Conservation (phyloP, 2,329 filamentous ascomycete species). For the Cladobotryum mycophilum region DNA sequence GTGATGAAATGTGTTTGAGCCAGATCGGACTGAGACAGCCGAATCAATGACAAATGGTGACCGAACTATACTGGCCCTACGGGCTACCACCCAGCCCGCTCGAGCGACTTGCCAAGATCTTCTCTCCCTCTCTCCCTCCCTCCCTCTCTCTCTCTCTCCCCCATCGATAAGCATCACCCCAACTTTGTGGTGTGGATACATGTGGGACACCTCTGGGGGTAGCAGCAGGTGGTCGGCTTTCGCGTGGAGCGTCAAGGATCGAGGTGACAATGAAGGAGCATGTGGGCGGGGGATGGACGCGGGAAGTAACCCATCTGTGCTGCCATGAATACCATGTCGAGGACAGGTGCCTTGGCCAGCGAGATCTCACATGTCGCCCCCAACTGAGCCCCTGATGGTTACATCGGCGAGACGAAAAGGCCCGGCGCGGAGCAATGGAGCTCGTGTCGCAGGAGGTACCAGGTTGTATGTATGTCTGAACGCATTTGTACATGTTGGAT, state of each 20-base stretch:
- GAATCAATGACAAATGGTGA: not conserved
- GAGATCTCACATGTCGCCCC: constrained; percentile 16
- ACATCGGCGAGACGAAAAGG: constrained; percentile 18
- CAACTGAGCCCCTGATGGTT: constrained; percentile 19
- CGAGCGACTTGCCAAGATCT: not conserved
- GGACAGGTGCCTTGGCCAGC: constrained; percentile 8
- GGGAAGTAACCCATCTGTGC: constrained; percentile 20
- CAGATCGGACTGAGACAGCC: constrained; percentile 7
- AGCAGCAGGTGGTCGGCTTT: constrained; percentile 9
- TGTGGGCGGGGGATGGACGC: constrained; percentile 13
- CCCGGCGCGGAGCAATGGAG: constrained; percentile 16
- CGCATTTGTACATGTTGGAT: not conserved
- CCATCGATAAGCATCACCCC: not conserved
- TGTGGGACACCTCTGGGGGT: constrained; percentile 3
- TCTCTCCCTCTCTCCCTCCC: no score
- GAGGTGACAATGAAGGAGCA: constrained; percentile 13
- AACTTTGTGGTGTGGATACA: not conserved
- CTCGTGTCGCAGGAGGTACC: not conserved
- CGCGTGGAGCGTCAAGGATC: constrained; percentile 10
- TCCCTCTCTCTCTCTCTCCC: no score
- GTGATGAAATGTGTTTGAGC: constrained; percentile 3
- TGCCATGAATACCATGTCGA: constrained; percentile 11
- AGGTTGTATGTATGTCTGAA: no score
- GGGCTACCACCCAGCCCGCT: no score
- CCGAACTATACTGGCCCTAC: not conserved